A percentile compares a stretch with the other conserved stretches of the same genome.
Evolutionary conservation across 192 early-diverging fungal species (phyloP).

Genomic region (Coemansia sp.): DNA sequence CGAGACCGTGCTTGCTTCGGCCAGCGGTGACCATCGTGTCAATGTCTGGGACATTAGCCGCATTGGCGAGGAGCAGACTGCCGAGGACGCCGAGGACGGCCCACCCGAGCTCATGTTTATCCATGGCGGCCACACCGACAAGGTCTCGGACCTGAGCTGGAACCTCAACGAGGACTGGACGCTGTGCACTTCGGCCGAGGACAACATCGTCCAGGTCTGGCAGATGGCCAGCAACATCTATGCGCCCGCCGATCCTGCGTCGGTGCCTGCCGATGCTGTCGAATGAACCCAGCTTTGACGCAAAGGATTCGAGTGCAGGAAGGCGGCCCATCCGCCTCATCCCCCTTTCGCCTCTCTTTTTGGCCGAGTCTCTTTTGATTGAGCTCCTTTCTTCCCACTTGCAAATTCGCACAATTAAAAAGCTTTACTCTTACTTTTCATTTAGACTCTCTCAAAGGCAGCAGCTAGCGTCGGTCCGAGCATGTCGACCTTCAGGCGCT

Average conservation of each 20-base stretch:
- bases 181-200: constrained; percentile 88
- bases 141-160: constrained; percentile 94
- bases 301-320: no score
- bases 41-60: constrained; percentile 92
- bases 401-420: neutral
- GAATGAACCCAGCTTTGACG: no score
- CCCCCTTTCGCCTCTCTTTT: neutral
- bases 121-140: constrained; percentile 97
- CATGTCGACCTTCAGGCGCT: constrained; percentile 53
- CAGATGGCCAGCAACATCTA: constrained; percentile 81
- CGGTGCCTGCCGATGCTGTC: constrained; percentile 28
- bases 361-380: neutral
- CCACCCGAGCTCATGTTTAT: constrained; percentile 98
- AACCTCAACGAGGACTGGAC: constrained; percentile 93
- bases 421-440: neutral
- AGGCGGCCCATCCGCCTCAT: neutral
- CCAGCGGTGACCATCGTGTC: constrained; percentile 81
- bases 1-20: constrained; percentile 87
- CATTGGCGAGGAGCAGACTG: constrained; percentile 90
- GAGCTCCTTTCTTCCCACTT: neutral
- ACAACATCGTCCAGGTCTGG: constrained; percentile 98
- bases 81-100: constrained; percentile 96
- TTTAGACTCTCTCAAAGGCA: neutral
- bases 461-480: neutral
- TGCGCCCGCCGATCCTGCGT: constrained; percentile 29